Evolutionary conservation across 345 rosid genomes (phyloP).

Genomic region (Brassica incana): DNA sequence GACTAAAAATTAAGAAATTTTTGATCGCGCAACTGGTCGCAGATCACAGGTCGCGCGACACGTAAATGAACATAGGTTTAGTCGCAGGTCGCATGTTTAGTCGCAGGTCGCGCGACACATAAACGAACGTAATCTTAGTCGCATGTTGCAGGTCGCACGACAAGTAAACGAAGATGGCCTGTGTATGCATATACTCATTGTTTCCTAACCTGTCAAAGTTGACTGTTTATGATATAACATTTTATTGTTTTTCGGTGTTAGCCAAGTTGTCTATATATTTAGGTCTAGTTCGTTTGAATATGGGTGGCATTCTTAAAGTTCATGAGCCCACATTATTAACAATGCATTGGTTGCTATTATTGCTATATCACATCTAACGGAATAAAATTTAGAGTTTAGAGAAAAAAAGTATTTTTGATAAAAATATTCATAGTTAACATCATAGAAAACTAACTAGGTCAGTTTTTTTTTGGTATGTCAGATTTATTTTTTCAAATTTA

Average conservation of each 20-base stretch:
- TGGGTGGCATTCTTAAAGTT: not conserved
- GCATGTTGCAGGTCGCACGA: too few species aligned
- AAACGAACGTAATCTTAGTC: too few species aligned
- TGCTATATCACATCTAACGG: not conserved
- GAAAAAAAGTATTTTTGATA: not conserved
- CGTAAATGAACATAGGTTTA: too few species aligned
- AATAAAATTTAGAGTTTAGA: not conserved
- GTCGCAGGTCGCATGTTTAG: too few species aligned
- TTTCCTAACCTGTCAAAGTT: conserved; percentile 33
- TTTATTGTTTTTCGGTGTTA: not conserved
- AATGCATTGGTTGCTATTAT: not conserved
- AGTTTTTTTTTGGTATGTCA: not conserved
- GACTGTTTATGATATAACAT: conserved; percentile 19
- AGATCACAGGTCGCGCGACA: too few species aligned
- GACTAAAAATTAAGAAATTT: too few species aligned
- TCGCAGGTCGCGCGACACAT: too few species aligned
- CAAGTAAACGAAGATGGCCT: too few species aligned
- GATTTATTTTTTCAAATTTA: too few species aligned
- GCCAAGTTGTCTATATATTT: conserved; percentile 10
- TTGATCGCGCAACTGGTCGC: too few species aligned
- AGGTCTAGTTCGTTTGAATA: conserved; percentile 11
- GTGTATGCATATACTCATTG: not conserved
- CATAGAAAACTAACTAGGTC: not conserved
- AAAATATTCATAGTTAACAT: not conserved
- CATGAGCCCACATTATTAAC: too few species aligned